Evolutionary conservation across 2,329 filamentous ascomycete genomes (phyloP).

Genomic region (Fusarium vanettenii): DNA sequence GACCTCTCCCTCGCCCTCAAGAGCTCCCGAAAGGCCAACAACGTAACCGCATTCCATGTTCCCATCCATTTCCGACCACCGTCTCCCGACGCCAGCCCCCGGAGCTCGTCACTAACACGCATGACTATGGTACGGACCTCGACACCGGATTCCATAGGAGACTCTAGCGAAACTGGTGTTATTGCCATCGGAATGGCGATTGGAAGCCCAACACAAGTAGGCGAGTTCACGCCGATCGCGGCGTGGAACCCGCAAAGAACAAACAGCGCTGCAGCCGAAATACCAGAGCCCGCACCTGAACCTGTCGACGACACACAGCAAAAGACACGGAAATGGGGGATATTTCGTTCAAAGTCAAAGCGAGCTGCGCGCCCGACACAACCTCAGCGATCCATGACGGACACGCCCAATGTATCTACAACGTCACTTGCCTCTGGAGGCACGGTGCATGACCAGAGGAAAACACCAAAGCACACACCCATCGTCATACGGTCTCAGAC

Average conservation of each 20-base stretch:
- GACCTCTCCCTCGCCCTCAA: constrained; percentile 50
- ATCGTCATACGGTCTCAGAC: constrained; percentile 58
- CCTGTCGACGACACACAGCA: constrained; percentile 49
- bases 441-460: constrained; percentile 25
- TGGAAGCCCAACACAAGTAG: constrained; percentile 71
- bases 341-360: constrained; percentile 62
- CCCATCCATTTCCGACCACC: constrained; percentile 55
- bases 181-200: constrained; percentile 78
- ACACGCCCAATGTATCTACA: constrained; percentile 37
- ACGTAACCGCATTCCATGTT: constrained; percentile 54
- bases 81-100: constrained; percentile 57
- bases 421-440: constrained; percentile 29
- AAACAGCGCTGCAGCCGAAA: constrained; percentile 37
- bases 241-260: constrained; percentile 47
- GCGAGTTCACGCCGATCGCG: constrained; percentile 36
- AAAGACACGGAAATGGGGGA: constrained; percentile 67
- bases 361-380: constrained; percentile 35
- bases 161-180: constrained; percentile 43
- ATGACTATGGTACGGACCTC: constrained; percentile 52
- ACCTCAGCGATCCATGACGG: constrained; percentile 40
- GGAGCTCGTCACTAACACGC: constrained; percentile 44
- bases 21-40: constrained; percentile 46
- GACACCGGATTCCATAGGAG: constrained; percentile 57
- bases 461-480: constrained; percentile 54
- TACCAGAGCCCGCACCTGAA: constrained; percentile 21